Conservation (phyloP, 1,284 basidiomycete genomes). For the Mycosarcoma mackinlayi region DNA sequence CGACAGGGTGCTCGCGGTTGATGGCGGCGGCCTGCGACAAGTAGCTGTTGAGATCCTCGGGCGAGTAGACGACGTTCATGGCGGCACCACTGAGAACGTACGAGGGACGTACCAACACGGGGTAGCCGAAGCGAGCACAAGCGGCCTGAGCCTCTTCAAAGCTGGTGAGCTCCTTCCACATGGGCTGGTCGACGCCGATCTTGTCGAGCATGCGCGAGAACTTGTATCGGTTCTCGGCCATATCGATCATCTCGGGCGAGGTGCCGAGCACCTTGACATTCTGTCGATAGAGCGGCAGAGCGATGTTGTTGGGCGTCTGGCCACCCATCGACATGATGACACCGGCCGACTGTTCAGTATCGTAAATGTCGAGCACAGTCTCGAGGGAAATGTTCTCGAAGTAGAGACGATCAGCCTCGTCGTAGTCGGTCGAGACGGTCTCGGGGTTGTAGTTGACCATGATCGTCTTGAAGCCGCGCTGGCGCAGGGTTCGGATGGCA, state of each 20-base stretch:
- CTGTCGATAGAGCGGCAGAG: constrained; percentile 89
- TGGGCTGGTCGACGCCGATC: constrained; percentile 95
- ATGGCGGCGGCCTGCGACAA: constrained; percentile 95
- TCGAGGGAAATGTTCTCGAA: constrained; percentile 98
- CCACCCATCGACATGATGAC: constrained; percentile 98
- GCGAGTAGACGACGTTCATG: constrained; percentile 97
- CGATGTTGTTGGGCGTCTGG: constrained; percentile 98
- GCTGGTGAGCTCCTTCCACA: constrained; percentile 95
- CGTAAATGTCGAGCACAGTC: constrained; percentile 96
- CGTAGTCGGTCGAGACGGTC: constrained; percentile 98
- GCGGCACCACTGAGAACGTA: constrained; percentile 98
- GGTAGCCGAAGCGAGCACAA: constrained; percentile 76
- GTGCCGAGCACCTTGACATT: constrained; percentile 98
- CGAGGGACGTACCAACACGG: constrained; percentile 94
- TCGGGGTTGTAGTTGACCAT: constrained; percentile 99
- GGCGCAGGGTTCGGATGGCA: constrained; percentile 92
- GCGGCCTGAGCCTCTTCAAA: constrained; percentile 81
- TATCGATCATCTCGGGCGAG: constrained; percentile 99
- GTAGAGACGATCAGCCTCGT: constrained; percentile 97
- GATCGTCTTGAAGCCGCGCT: constrained; percentile 92
- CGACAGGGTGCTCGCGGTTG: constrained; percentile 95
- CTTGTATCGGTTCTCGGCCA: constrained; percentile 98
- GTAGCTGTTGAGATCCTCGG: constrained; percentile 89
- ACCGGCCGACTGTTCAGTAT: constrained; percentile 86
- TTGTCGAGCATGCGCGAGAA: constrained; percentile 97